Evolutionary conservation across 177 flowering plant genomes (phyloP), one percentile per base, ranked within the genome.

Genomic region (Vitis hybrid): DNA sequence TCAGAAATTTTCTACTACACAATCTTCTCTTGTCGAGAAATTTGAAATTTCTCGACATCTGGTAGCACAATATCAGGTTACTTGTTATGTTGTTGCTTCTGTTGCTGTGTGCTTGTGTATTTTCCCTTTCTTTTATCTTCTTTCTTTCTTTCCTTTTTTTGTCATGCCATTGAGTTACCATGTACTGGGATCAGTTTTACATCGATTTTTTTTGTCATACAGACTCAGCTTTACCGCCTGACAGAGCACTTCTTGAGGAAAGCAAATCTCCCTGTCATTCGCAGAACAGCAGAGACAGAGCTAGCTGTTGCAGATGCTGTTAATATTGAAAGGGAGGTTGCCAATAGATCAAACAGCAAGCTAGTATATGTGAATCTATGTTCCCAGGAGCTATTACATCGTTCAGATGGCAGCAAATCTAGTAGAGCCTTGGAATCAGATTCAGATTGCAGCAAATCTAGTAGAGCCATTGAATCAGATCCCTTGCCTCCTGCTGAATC

Each of bases 231-330:
- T 74, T 83, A 88, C 75, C 93, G 97, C 68, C 81, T 95, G 72
- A 76, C 92, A 2, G 98, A 95, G 80, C 85, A 83, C 77, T 87
- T 87, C 73, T 77, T 95, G 80, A 85, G 70, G 80, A 85, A 84
- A 74, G 82, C 91, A 72, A 84, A 90, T 81, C 73, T 89, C 22
- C 82, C 89, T 11, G 84, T 77, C 56, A 85, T 88, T 6, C 74
- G 81, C 62, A 83, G 89, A 84, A 84, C 89, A 68, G 99, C 93
- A 72, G 97, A 73, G n/a, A 87, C 94, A 19, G 98, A 93, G 78
- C 80, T 95, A 76, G 99, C 99, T 31, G 83, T 91, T 81, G 99
- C 92, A 8, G 99, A 95, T 89, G 97, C 99, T 10, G 70, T 87
- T 72, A 95, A 93, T 70, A 82, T 91, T 74, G 99, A 93, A 76